These are phyloP conservation scores for Trichocomaceae sp. DNA, from an alignment of 2,329 filamentous ascomycete species.

Conservation along the genomic window DNA sequence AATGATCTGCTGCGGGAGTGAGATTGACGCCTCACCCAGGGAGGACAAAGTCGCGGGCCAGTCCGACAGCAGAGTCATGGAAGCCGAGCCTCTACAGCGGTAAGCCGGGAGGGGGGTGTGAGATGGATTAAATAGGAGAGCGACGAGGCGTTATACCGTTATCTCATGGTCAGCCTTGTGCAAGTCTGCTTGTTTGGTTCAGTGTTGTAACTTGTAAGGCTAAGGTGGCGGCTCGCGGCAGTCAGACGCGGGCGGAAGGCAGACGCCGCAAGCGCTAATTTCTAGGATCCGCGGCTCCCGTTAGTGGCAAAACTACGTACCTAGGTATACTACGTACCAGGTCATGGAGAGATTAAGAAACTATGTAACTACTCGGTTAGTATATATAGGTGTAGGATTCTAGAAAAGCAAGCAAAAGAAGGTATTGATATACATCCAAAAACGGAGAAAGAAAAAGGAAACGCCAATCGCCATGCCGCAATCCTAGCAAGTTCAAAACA, in stretches of 20 bases:
- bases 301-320: too few relatives aligned
- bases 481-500: constrained; percentile 6
- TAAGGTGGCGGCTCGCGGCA: constrained; percentile 4
- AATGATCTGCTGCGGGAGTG: constrained; percentile 31
- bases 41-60: constrained; percentile 31
- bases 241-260: constrained; percentile 1
- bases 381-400: constrained; percentile 2
- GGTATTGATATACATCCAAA: constrained; percentile 1
- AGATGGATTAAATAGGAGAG: not conserved
- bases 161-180: not conserved
- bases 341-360: not conserved
- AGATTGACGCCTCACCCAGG: constrained; percentile 35
- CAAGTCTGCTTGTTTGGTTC: too few relatives aligned
- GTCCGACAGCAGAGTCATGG: constrained; percentile 34
- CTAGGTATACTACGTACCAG: too few relatives aligned
- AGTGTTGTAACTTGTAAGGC: too few relatives aligned
- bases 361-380: not conserved
- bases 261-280: not conserved
- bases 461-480: constrained; percentile 22
- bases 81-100: constrained; percentile 14
- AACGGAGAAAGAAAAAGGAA: constrained; percentile 9
- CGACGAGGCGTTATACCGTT: not conserved
- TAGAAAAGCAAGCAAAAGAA: not conserved
- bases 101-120: not conserved
- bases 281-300: not conserved